Evolutionary conservation across 345 rosid species (phyloP).

Genomic region (Isatis tinctoria): DNA sequence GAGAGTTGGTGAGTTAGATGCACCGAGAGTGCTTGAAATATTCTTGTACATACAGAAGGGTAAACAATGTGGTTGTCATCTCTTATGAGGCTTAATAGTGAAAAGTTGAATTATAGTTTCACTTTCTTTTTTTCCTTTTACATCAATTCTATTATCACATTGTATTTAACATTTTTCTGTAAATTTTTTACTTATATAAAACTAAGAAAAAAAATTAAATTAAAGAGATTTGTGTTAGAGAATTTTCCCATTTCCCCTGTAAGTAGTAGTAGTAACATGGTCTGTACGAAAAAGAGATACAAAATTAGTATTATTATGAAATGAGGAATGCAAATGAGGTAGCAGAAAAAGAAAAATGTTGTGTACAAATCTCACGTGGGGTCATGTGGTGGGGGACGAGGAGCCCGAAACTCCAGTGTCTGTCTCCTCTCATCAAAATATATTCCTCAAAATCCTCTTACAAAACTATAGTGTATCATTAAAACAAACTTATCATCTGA

Average conservation of each 20-base stretch:
- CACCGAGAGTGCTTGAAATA: neutral
- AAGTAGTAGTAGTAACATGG: neutral
- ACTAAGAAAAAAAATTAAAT: neutral
- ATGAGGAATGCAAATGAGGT: constrained; percentile 15
- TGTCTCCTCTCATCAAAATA: neutral
- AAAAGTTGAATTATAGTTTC: neutral
- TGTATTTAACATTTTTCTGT: neutral
- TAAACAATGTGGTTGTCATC: neutral
- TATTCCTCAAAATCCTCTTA: neutral
- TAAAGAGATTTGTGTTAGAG: neutral
- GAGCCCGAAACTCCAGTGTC: constrained; percentile 19
- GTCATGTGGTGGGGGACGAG: constrained; percentile 25
- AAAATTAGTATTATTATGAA: neutral
- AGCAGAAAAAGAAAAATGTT: constrained; percentile 19
- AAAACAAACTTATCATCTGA: neutral
- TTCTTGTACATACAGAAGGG: neutral
- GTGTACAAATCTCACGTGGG: constrained; percentile 16
- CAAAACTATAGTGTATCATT: neutral
- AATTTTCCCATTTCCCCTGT: neutral
- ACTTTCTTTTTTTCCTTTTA: neutral
- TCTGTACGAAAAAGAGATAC: neutral
- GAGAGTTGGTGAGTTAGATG: neutral
- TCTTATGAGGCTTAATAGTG: neutral
- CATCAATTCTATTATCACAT: neutral
- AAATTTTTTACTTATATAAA: neutral